Base-by-base conservation (phyloP, 495 filamentous ascomycete genomes). In the Annulohypoxylon maeteangense region DNA sequence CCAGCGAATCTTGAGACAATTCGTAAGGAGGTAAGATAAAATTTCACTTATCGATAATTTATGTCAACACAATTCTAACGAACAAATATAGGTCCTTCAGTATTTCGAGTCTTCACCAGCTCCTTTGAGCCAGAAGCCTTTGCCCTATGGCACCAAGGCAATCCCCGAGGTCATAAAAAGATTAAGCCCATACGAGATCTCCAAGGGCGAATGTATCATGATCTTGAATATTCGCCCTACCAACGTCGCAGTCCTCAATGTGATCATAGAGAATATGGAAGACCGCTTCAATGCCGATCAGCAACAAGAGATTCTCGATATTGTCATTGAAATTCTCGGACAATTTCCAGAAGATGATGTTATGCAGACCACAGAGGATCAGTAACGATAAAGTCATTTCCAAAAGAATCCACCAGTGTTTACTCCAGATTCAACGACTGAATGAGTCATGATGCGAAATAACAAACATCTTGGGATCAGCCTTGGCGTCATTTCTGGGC, bases 221-320 rank as follows among this genome's bases (percentile, higher is more conserved):
- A 76, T 86, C 45, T 56, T 84, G 50, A 84, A 86, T 65, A 67
- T 83, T 31, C 80, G 83, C 8, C 83, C 83, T 1, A 67, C 75
- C 11, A 75, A 60, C 7, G 74, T 57, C 12, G 74, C 78, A 7
- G 63, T 77, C 18, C 78, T 86, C 25, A 80, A 79, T 53, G 75
- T 77, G 10, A 75, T 80, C 25, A 71, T 86, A 23, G 83, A 86
- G 70, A 78, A 84, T 25, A 78, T 84, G 78, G 79, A 78, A 58
- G 76, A 77, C 36, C 83, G 83, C 10, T 83, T 82, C 64, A 77
- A 38, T 71, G 78, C 78, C 18, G 78, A 83, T 3, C 72, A 83
- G 66, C 82, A 82, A 22, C 67, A 79, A 51, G 75, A 75, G 61
- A 81, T 86, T 32, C 63, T 85, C 32, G 71, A 77, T 20, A 81